Conservation (phyloP, 140 eudicot species). For the Anethum foeniculum region DNA sequence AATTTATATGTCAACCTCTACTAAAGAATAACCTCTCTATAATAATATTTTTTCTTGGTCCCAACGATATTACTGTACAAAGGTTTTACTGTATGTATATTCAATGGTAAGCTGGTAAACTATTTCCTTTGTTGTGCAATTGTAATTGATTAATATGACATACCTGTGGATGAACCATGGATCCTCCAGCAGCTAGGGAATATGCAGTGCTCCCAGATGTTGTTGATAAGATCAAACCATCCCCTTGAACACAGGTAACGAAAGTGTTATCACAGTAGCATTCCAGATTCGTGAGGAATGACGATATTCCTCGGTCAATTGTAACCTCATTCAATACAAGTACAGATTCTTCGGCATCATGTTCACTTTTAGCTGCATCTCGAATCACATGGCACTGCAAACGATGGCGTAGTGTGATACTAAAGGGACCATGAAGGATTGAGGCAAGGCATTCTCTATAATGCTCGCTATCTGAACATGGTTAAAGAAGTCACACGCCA, state of each 20-base stretch:
- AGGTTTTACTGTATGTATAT: not conserved
- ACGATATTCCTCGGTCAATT: slow-evolving; percentile 92
- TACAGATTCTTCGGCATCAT: slow-evolving; percentile 70
- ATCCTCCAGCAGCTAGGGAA: slow-evolving; percentile 97
- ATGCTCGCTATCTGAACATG: slow-evolving; percentile 59
- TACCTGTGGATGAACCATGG: slow-evolving; percentile 99
- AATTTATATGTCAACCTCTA: too few species aligned
- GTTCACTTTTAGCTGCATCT: slow-evolving; percentile 71
- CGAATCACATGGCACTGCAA: slow-evolving; percentile 84
- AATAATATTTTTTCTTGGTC: too few species aligned
- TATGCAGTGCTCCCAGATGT: slow-evolving; percentile 99
- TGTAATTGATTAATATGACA: not conserved
- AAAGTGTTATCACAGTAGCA: slow-evolving; percentile 85
- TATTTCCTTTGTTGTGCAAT: not conserved
- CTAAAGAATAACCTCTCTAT: too few species aligned
- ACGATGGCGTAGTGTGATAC: slow-evolving; percentile 84
- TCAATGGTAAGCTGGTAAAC: not conserved
- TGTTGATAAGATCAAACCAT: slow-evolving; percentile 84
- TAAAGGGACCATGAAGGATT: slow-evolving; percentile 74
- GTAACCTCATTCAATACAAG: slow-evolving; percentile 92
- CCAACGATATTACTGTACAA: too few species aligned
- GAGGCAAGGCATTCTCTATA: slow-evolving; percentile 63
- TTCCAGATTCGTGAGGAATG: slow-evolving; percentile 89
- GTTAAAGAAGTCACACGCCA: slow-evolving; percentile 38
- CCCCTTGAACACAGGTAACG: slow-evolving; percentile 95